phyloP scores from a whole-genome alignment of 2,329 filamentous ascomycete species.

The Cladobotryum mycophilum region DNA sequence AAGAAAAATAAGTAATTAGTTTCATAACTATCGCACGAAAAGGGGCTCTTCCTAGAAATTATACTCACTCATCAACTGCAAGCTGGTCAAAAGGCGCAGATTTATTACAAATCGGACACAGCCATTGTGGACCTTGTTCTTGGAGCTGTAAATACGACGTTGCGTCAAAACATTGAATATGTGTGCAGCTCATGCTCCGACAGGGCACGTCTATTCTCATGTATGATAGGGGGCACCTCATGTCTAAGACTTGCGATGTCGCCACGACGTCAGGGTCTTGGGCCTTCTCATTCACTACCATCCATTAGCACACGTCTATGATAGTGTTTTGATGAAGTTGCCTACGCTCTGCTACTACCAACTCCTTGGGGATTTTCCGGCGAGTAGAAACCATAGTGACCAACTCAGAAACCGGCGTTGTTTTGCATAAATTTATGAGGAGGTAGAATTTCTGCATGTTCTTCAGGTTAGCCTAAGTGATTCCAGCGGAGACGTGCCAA shows the following conservation, averaged over 20 bases:
- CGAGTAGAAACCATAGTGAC: constrained; percentile 59
- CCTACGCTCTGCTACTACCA: constrained; percentile 79
- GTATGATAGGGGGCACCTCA: constrained; percentile 89
- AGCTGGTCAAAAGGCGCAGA: constrained; percentile 72
- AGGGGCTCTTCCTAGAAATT: not conserved
- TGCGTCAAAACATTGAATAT: constrained; percentile 93
- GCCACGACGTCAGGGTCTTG: constrained; percentile 85
- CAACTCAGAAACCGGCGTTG: constrained; percentile 64
- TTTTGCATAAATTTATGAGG: constrained; percentile 68
- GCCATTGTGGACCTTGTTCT: constrained; percentile 93
- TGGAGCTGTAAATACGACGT: constrained; percentile 88
- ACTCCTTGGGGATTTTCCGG: constrained; percentile 70
- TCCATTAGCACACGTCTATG: not conserved
- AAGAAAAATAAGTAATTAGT: not conserved
- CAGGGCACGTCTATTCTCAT: constrained; percentile 75
- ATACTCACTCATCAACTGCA: constrained; percentile 74
- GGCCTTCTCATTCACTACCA: constrained; percentile 68
- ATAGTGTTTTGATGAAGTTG: constrained; percentile 9
- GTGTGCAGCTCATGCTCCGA: constrained; percentile 71
- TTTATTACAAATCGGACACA: constrained; percentile 91
- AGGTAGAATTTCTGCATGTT: constrained; percentile 61
- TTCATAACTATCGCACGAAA: not conserved
- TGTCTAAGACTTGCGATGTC: constrained; percentile 78
- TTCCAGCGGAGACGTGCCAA: constrained; percentile 11
- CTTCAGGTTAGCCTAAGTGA: constrained; percentile 13